Base-by-base conservation (phyloP, 306 rosid genomes). In the Cicer bijugum region DNA sequence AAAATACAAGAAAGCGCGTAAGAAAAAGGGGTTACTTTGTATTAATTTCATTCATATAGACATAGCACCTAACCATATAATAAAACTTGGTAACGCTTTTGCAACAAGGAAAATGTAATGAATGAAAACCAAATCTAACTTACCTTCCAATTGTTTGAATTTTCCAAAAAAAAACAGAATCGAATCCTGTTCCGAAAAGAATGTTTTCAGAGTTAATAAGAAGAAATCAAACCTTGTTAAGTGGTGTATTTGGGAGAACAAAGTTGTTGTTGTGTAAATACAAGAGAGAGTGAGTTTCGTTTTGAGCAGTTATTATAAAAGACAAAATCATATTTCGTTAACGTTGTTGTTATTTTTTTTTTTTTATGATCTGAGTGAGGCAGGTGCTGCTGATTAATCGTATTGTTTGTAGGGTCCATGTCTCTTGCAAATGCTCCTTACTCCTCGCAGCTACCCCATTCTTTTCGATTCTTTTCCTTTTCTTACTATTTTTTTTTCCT, bases 281-380 rank as follows among this genome's bases (percentile, higher is more conserved):
- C 37, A 58, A 46, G 8, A 50, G 40, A 64, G 71, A 17, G 83
- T 69, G 84, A 46, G 7, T 80, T 74, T 64, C 65, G 63, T 69
- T 42, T 4, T 62, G 28, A 6, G 50, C 42, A 61, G 45, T 19
- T 50, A 62, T 12, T 20, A 50, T 15, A 0, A 45, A 9, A 12
- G 83, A 84, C 85, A 84, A 74, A 77, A 81, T 66, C 58, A 70
- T 57, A 71, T 46, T 77, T 48, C 6, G 15, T 56, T 47, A 75
- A 75, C 52, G 68, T 73, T 64, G 28, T 2, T 62, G 71, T 67
- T 44, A 23, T 17, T 17, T 17, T 17, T 69, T 67, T 14, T 10
- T 12, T 23, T 15, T 12, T 7, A 20, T 38, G 74, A 4, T 78
- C 8, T n/a, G 8, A 6, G 1, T 44, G 43, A 68, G 50, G 63